Conservation (phyloP, 1,284 basidiomycete species). For the Moesziomyces sp. region DNA sequence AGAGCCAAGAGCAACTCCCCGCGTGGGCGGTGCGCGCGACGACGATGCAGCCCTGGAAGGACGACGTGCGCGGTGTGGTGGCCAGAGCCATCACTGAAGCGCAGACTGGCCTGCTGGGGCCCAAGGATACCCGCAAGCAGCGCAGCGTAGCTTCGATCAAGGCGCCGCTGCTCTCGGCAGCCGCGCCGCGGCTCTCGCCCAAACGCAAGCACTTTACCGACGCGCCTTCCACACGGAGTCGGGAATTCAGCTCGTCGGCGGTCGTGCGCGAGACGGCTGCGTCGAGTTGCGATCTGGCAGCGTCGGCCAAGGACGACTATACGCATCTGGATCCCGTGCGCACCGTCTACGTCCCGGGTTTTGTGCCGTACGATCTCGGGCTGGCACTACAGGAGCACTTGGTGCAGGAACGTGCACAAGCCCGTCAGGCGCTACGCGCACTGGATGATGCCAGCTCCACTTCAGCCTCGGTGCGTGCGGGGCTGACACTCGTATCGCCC, state of each 20-base stretch:
- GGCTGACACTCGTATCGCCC: slow-evolving; percentile 71
- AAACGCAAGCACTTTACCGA: background rate
- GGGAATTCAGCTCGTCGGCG: slow-evolving; percentile 19
- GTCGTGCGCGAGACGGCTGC: background rate
- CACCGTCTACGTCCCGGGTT: slow-evolving; percentile 54
- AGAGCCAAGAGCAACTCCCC: background rate
- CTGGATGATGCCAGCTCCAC: slow-evolving; percentile 82
- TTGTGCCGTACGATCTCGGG: slow-evolving; percentile 61
- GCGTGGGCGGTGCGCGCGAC: slow-evolving; percentile 1
- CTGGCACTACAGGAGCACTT: slow-evolving; percentile 62
- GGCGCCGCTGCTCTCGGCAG: background rate
- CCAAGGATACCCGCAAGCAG: slow-evolving; percentile 1
- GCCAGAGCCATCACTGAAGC: slow-evolving; percentile 1
- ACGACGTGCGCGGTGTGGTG: background rate
- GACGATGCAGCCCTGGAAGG: background rate
- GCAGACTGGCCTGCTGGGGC: slow-evolving; percentile 16
- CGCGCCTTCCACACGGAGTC: background rate
- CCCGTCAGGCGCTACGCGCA: slow-evolving; percentile 74
- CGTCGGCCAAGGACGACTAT: slow-evolving; percentile 17
- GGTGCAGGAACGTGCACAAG: slow-evolving; percentile 47
- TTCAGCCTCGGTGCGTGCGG: slow-evolving; percentile 69
- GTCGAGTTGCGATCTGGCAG: slow-evolving; percentile 18
- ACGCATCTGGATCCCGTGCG: slow-evolving; percentile 35
- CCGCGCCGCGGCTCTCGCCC: slow-evolving; percentile 12
- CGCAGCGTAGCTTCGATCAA: background rate